Conservation (phyloP, 1,284 basidiomycete species). For the Sporisorium reilianum region DNA sequence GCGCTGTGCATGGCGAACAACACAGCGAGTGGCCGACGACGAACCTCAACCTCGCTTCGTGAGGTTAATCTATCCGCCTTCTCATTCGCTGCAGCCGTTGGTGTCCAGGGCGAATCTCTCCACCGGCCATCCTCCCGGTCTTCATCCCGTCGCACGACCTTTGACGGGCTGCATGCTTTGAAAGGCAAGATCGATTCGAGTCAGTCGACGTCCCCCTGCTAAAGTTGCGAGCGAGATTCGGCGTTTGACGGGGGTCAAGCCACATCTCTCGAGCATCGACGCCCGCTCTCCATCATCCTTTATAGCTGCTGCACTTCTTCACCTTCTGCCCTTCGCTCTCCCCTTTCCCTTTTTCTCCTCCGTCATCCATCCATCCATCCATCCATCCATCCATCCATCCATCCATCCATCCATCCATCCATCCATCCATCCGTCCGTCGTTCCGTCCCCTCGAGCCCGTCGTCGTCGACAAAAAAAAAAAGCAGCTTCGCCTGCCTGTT, state of each 20-base stretch:
- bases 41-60: constrained; percentile 9
- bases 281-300: constrained; percentile 12
- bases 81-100: constrained; percentile 34
- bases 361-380: background rate
- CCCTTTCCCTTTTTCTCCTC: constrained; percentile 49
- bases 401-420: constrained; percentile 58
- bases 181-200: background rate
- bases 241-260: constrained; percentile 6
- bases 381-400: constrained; percentile 49
- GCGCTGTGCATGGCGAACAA: background rate
- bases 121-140: background rate
- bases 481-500: background rate
- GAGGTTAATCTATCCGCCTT: constrained; percentile 37
- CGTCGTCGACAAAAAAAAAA: constrained; percentile 23
- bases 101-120: constrained; percentile 9
- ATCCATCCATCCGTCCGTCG: constrained; percentile 56
- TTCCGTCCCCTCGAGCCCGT: constrained; percentile 56
- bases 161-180: too few species aligned
- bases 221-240: background rate
- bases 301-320: background rate
- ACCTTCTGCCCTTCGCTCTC: background rate
- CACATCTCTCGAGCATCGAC: background rate
- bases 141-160: background rate
- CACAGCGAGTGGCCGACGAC: too few species aligned
- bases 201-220: background rate